Base-by-base conservation (phyloP, 371 early-diverging fungal genomes). In the Amoeboaphelidium protococcarum region DNA sequence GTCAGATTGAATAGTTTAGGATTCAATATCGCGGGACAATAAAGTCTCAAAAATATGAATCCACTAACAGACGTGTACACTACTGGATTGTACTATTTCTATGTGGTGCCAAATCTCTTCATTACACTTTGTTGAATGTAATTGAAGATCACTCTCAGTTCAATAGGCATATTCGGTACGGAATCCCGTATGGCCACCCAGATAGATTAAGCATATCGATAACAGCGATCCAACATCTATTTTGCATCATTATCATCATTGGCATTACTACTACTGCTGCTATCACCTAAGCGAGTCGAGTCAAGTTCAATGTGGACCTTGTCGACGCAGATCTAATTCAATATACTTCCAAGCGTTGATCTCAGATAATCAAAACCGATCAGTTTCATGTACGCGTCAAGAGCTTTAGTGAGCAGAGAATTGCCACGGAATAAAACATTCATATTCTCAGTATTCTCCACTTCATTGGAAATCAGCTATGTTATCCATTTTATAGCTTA, bases 341-440 rank as follows among this genome's bases (percentile, higher is more conserved):
- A 58, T 1, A 73, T 66, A 13, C 60, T 58, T 2, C 76, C 75
- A 13, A 85, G 57, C 13, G 77, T 76, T 41, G 66, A 66, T 48
- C 75, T 73, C 16, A 82, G 54, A 51, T 78, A 82, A 21, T 70
- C 63, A 45, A 68, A 65, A 0, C 81, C 81, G 19, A 72, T 63
- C 42, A 72, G 52, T 40, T 76, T 79, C 80, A 85, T 80, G 51
- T 77, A 78, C 23, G 72, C 69, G 53, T 85, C 86, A 44, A 82
- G 57, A 0, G 74, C 72, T 46, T 81, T 81, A 1, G 83, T 85
- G 13, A 73, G 61, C 20, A 82, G 57, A 2, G 80, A 73, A 45
- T 81, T 76, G 2, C 79, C 81, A 47, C 86, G 73, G 58, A 58
- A 60, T 25, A 64, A 23, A 24, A 26, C 44, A 16, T 22, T 44